Evolutionary conservation across 768 basidiomycete genomes (phyloP).

Genomic region (Phylloporus sp.): DNA sequence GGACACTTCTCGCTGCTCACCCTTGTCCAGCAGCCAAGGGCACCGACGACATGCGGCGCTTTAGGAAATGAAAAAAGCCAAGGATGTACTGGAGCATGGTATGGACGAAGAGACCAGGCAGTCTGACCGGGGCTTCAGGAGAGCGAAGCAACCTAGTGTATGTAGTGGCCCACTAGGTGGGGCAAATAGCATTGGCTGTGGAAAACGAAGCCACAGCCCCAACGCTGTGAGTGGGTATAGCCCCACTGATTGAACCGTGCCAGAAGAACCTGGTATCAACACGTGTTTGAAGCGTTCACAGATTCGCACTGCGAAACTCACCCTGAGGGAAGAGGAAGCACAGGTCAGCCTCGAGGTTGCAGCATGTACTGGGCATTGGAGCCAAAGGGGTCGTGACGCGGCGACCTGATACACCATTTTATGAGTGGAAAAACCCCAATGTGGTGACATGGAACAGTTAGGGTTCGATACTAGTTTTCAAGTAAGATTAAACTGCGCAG

Average conservation of each 20-base stretch:
- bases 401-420: no score
- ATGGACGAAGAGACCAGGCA: not conserved
- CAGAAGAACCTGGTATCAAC: conserved; percentile 1
- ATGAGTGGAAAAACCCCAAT: no score
- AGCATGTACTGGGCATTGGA: not conserved
- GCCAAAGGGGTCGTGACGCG: not conserved
- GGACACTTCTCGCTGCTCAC: conserved; percentile 5
- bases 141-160: not conserved
- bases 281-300: not conserved
- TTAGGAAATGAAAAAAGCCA: not conserved
- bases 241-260: not conserved
- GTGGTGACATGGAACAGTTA: no score
- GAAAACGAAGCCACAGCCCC: not conserved
- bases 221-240: not conserved
- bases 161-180: not conserved
- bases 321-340: not conserved
- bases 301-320: not conserved
- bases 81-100: not conserved
- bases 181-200: not conserved
- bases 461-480: not conserved
- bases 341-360: conserved; percentile 10
- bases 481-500: not conserved
- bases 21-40: not conserved
- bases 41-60: not conserved
- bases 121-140: not conserved